Evolutionary conservation across 1,139 yeast genomes (phyloP).

Genomic region (Kluyveromyces marxianus): DNA sequence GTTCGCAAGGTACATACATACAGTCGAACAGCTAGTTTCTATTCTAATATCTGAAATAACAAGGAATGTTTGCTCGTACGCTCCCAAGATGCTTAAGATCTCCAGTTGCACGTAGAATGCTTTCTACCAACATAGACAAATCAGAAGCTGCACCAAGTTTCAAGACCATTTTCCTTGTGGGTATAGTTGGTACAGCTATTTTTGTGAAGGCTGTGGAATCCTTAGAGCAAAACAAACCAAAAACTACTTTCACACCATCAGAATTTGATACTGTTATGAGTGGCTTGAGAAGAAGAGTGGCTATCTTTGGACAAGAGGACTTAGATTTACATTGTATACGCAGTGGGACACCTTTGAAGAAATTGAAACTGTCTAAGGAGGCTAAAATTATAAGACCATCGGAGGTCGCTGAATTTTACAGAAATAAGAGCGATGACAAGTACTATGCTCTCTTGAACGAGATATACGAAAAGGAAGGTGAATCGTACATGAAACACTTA

Average conservation of each 20-base stretch:
- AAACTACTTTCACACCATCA: slow-evolving; percentile 47
- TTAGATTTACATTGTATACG: slow-evolving; percentile 13
- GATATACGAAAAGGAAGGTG: slow-evolving; percentile 21
- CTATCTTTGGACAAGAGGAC: slow-evolving; percentile 32
- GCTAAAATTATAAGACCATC: slow-evolving; percentile 43
- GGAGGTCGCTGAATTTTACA: slow-evolving; percentile 40
- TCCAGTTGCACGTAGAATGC: slow-evolving; percentile 1
- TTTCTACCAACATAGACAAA: slow-evolving; percentile 1
- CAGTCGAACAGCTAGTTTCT: no score
- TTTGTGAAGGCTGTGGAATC: slow-evolving; percentile 46
- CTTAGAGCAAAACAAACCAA: slow-evolving; percentile 47
- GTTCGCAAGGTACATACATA: no score
- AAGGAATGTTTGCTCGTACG: slow-evolving; percentile 1
- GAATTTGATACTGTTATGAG: slow-evolving; percentile 50
- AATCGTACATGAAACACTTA: slow-evolving; percentile 31
- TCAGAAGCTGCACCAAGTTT: slow-evolving; percentile 36
- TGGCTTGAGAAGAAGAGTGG: slow-evolving; percentile 49
- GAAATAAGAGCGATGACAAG: slow-evolving; percentile 35
- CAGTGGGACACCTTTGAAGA: slow-evolving; percentile 27
- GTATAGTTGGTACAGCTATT: slow-evolving; percentile 44
- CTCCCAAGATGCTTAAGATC: neutral
- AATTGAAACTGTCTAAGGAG: slow-evolving; percentile 15
- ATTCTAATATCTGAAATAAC: no score
- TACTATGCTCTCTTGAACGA: slow-evolving; percentile 37
- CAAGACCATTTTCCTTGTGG: slow-evolving; percentile 43